These are phyloP conservation scores for Vaccinium vitisidaea DNA, from an alignment of 148 eudicot species.

Conservation along the genomic window DNA sequence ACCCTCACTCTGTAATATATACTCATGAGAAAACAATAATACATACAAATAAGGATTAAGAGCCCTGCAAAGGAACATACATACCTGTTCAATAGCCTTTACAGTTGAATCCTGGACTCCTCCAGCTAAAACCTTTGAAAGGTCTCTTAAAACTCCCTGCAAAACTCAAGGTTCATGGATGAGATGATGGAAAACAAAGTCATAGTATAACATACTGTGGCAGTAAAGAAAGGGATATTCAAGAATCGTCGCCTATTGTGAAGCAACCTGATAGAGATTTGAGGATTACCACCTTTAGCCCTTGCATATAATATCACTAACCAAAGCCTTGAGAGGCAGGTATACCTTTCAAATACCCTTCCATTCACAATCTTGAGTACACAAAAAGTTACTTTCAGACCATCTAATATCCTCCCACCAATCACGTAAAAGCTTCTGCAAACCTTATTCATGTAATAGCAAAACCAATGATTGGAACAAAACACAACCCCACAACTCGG, in stretches of 20 bases:
- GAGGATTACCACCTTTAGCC: not conserved
- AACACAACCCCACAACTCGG: not conserved
- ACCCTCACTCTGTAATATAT: slow-evolving; percentile 7
- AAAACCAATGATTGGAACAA: not conserved
- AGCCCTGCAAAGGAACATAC: not conserved
- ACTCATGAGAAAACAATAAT: not conserved
- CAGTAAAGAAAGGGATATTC: not conserved
- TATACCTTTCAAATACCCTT: not conserved
- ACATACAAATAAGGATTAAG: not conserved
- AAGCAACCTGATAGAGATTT: not conserved
- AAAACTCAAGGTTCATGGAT: slow-evolving; percentile 4
- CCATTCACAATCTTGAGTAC: not conserved
- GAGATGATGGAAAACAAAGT: slow-evolving; percentile 3
- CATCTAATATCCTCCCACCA: not conserved
- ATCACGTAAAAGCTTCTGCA: not conserved
- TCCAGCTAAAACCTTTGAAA: slow-evolving; percentile 26
- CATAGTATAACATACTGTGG: not conserved
- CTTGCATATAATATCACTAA: slow-evolving; percentile 8
- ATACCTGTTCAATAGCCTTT: slow-evolving; percentile 25
- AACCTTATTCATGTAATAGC: not conserved
- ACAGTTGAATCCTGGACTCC: slow-evolving; percentile 11
- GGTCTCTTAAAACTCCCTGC: slow-evolving; percentile 51
- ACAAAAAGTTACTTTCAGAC: not conserved
- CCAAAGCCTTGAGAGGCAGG: not conserved
- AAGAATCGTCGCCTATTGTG: not conserved